These are phyloP conservation scores for Sequoia sempervirens DNA, from an alignment of 75 land plant genomes.

Conservation along the genomic window DNA sequence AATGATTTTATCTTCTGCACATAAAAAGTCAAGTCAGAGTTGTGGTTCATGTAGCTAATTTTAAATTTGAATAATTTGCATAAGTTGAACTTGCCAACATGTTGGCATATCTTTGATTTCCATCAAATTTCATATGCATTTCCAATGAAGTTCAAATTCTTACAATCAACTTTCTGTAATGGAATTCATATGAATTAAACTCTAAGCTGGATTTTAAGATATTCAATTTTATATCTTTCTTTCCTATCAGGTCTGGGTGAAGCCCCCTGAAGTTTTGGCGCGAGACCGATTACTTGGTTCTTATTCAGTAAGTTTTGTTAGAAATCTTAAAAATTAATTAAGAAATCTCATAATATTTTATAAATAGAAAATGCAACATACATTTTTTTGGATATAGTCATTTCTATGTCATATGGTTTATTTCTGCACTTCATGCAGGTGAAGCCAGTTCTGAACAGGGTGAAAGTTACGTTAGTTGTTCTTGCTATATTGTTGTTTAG, in stretches of 20 bases:
- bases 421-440: slow-evolving; percentile 45
- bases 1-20: background rate
- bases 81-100: background rate
- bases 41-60: background rate
- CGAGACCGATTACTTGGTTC: slow-evolving; percentile 95
- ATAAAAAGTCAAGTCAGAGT: background rate
- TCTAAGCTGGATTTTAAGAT: background rate
- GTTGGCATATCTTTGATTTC: background rate
- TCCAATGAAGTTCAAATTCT: background rate
- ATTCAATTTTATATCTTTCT: background rate
- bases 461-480: slow-evolving; percentile 73
- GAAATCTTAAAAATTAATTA: background rate
- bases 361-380: background rate
- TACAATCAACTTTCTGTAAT: background rate
- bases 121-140: background rate
- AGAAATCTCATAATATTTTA: background rate
- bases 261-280: slow-evolving; percentile 94
- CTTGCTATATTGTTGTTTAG: slow-evolving; percentile 55
- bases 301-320: slow-evolving; percentile 57
- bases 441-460: slow-evolving; percentile 81
- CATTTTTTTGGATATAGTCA: background rate
- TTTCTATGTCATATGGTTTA: background rate
- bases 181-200: background rate
- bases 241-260: slow-evolving; percentile 81
- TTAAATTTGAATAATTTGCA: background rate